Evolutionary conservation across 192 early-diverging fungal species (phyloP).

Genomic region (Cetraspora pellucida): DNA sequence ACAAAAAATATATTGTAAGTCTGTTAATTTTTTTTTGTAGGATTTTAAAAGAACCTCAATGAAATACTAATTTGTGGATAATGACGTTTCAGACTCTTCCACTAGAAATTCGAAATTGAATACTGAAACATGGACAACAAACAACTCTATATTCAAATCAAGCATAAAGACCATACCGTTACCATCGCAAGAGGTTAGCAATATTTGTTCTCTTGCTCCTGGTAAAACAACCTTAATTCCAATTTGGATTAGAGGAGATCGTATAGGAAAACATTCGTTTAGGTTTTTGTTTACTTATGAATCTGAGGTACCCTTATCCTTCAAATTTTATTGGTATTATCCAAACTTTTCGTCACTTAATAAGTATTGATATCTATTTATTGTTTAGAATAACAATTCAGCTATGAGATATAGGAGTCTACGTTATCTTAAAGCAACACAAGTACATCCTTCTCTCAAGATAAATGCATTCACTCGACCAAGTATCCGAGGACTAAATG

Average conservation of each 20-base stretch:
- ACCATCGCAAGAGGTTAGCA: slow-evolving; percentile 38
- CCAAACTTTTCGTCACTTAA: not conserved
- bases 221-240: slow-evolving; percentile 76
- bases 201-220: slow-evolving; percentile 53
- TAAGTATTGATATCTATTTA: not conserved
- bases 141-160: slow-evolving; percentile 61
- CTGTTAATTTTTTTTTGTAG: not conserved
- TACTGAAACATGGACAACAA: slow-evolving; percentile 35
- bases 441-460: slow-evolving; percentile 85
- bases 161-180: slow-evolving; percentile 54
- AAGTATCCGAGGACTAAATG: slow-evolving; percentile 70
- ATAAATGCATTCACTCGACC: slow-evolving; percentile 94
- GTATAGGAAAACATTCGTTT: slow-evolving; percentile 83
- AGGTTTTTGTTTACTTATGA: slow-evolving; percentile 82
- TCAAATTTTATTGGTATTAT: not conserved
- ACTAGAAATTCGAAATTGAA: slow-evolving; percentile 33
- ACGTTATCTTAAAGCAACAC: slow-evolving; percentile 55
- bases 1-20: slow-evolving; percentile 45
- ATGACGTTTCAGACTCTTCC: slow-evolving; percentile 6
- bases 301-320: slow-evolving; percentile 59
- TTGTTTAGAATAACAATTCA: slow-evolving; percentile 52
- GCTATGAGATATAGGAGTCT: slow-evolving; percentile 68
- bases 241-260: slow-evolving; percentile 89
- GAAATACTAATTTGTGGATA: not conserved
- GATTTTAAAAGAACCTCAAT: too few species aligned